These are phyloP conservation scores for Corchorus capsularis DNA, from an alignment of 345 rosid genomes.

Conservation along the genomic window DNA sequence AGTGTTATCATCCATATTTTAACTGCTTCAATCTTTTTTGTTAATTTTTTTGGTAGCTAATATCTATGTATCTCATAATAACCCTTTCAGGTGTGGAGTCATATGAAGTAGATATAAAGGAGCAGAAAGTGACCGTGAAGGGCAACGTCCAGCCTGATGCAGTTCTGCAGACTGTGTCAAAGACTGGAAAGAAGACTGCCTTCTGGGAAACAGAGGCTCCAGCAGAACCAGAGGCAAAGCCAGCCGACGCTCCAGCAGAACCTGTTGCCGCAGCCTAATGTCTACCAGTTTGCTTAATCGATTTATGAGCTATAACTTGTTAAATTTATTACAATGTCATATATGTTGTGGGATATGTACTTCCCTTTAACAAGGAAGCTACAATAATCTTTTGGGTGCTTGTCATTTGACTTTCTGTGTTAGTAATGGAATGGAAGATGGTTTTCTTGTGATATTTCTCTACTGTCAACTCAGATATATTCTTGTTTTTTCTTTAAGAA, in stretches of 20 bases:
- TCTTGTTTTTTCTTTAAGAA: not conserved
- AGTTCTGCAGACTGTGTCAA: constrained; percentile 77
- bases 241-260: not conserved
- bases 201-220: constrained; percentile 75
- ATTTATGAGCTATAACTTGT: not conserved
- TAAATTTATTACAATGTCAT: not conserved
- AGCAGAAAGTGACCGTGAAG: constrained; percentile 83
- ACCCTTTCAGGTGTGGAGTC: constrained; percentile 68
- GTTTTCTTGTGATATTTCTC: constrained; percentile 6
- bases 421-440: constrained; percentile 2
- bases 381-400: not conserved
- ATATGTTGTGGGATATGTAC: not conserved
- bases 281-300: not conserved
- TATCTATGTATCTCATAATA: not conserved
- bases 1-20: not conserved
- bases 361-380: constrained; percentile 12
- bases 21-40: not conserved
- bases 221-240: constrained; percentile 17
- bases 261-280: not conserved
- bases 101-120: constrained; percentile 69
- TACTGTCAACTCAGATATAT: not conserved
- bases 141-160: constrained; percentile 82
- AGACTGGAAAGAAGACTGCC: constrained; percentile 76
- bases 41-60: not conserved
- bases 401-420: not conserved